Evolutionary conservation across 1,284 basidiomycete species (phyloP), one percentile per base, ranked within the genome.

Genomic region (Apiotrichum sp.): DNA sequence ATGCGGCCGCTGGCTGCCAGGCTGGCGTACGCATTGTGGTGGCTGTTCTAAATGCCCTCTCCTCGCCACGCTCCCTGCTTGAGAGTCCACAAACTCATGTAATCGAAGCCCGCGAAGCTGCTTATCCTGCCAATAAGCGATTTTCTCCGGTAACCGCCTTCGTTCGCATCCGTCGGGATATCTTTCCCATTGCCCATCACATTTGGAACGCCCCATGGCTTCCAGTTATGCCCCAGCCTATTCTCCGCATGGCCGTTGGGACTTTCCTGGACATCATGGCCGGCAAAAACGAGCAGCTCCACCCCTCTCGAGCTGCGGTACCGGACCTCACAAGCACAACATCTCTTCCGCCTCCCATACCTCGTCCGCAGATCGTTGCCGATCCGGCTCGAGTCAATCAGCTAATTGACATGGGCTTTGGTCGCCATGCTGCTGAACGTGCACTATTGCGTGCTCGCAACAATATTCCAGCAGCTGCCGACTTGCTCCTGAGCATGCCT

Each of bases 341-440:
- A 29, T 16, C 49, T 13, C 65, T 38, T 7, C 49, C 40, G 41
- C 48, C 50, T 5, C 39, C 59, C 10, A 47, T 45, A 3, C 50
- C 50, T n/a, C 55, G 55, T 2, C 46, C 57, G 3, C 61, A 58
- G 22, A 31, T 65, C n/a, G 59, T 82, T 3, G 84, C 87, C 0
- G 88, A 90, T 66, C 87, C 90, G 67, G 81, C 80, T 54, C 83
- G 86, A 34, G 83, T 97, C 47, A 82, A 84, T 49, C 87, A 91
- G 66, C 80, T 98, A 49, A 86, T 85, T 14, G 95, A 98, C 64
- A 98, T 99, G 96, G 96, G 96, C 50, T 99, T 98, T 78, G 84
- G 88, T 32, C 84, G 90, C 8, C 82, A 83, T 42, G 88, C 90
- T 4, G 89, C 88, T 1, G 86, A 89, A 67, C 83, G 85, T 54